Evolutionary conservation across 768 basidiomycete species (phyloP).

Genomic region (Cubamyces lactineus): DNA sequence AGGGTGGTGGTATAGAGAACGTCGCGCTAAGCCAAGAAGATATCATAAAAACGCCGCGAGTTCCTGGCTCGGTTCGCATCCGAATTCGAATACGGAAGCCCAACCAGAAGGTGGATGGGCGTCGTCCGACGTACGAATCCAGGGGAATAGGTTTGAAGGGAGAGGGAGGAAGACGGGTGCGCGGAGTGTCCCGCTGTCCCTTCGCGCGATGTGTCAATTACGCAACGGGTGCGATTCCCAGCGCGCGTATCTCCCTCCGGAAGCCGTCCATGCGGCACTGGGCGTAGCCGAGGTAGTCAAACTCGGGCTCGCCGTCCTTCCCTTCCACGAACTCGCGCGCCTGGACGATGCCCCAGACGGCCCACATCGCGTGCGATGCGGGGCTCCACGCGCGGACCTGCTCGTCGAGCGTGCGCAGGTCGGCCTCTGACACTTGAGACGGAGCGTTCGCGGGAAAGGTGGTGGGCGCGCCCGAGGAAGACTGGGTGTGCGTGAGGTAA

Average conservation of each 20-base stretch:
- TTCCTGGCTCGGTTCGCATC: constrained; percentile 1
- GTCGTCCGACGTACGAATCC: background rate
- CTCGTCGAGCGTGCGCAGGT: constrained; percentile 62
- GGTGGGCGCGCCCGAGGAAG: constrained; percentile 34
- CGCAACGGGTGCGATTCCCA: constrained; percentile 39
- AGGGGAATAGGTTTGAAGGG: no score
- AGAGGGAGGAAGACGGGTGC: no score
- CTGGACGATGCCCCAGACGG: constrained; percentile 93
- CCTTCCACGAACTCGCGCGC: constrained; percentile 74
- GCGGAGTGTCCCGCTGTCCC: background rate
- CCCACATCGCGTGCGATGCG: constrained; percentile 90
- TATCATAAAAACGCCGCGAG: background rate
- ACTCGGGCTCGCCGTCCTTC: constrained; percentile 67
- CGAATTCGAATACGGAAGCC: background rate
- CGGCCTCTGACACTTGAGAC: constrained; percentile 25
- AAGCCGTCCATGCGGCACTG: constrained; percentile 67
- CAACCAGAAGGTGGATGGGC: background rate
- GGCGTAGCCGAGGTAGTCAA: constrained; percentile 89
- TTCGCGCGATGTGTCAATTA: background rate
- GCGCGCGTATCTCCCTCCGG: constrained; percentile 52
- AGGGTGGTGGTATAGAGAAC: background rate
- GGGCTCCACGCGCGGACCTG: constrained; percentile 91
- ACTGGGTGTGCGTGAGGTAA: constrained; percentile 64
- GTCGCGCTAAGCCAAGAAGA: constrained; percentile 6
- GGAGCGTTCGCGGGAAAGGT: constrained; percentile 32